Percentiles rank a stretch among this genome's conserved stretches.
These are phyloP conservation scores for Annona squamosa DNA, from an alignment of 164 flowering plant genomes.

Conservation along the genomic window DNA sequence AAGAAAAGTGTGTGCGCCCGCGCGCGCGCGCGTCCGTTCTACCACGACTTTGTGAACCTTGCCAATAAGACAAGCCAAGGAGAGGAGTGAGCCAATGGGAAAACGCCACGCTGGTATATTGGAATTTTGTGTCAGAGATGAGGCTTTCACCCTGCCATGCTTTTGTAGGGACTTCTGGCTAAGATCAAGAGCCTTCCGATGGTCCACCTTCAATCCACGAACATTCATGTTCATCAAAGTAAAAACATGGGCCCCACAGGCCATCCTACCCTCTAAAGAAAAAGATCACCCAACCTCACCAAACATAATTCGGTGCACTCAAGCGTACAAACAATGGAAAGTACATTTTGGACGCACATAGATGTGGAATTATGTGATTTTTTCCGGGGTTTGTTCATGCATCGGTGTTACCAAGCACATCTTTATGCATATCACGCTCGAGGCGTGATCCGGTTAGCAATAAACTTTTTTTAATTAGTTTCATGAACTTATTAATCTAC, in stretches of 20 bases:
- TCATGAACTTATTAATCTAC: no score
- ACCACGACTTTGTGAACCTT: background rate
- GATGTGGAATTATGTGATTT: no score
- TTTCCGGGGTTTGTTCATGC: no score
- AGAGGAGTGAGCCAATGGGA: background rate
- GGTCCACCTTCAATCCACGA: background rate
- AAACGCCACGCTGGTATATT: background rate
- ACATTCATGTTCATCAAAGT: background rate
- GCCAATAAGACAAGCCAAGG: constrained; percentile 6
- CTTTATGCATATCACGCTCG: no score
- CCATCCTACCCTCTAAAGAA: constrained; percentile 4
- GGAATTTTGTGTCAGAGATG: background rate
- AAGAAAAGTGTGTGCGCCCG: background rate
- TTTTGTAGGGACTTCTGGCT: constrained; percentile 1
- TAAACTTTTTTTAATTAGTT: no score
- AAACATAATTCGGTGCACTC: constrained; percentile 18
- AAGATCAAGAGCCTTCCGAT: constrained; percentile 3
- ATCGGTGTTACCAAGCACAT: no score
- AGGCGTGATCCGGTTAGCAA: no score
- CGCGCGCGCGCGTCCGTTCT: background rate
- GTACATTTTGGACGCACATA: background rate
- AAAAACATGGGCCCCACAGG: background rate
- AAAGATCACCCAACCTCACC: background rate
- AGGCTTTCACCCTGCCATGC: background rate
- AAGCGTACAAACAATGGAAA: constrained; percentile 9